phyloP scores from a whole-genome alignment of 371 early-diverging fungal species.

The Rhizopus sp. region DNA sequence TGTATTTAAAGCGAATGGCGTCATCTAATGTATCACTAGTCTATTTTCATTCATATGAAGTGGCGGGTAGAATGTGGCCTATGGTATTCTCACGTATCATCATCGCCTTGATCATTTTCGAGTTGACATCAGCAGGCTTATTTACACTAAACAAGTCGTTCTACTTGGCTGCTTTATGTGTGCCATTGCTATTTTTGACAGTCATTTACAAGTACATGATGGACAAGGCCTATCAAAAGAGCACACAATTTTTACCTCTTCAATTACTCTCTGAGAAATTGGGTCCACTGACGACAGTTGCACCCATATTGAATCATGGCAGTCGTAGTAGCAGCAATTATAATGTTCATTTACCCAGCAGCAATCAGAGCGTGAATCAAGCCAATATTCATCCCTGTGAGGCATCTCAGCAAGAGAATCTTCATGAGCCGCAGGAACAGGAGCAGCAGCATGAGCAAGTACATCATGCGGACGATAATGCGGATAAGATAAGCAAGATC shows the following conservation, averaged over 20 bases:
- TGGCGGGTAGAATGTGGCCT: conserved; percentile 78
- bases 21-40: conserved; percentile 24
- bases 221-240: conserved; percentile 55
- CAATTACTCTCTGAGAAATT: conserved; percentile 45
- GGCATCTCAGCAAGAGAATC: background rate
- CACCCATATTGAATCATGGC: background rate
- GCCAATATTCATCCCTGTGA: conserved; percentile 5
- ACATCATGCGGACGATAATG: background rate
- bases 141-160: conserved; percentile 65
- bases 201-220: conserved; percentile 58
- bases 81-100: conserved; percentile 73
- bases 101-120: conserved; percentile 74
- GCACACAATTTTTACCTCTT: conserved; percentile 55
- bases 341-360: background rate
- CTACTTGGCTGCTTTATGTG: conserved; percentile 44
- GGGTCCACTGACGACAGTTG: conserved; percentile 36
- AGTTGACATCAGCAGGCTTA: conserved; percentile 75
- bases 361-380: background rate
- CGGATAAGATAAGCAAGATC: background rate
- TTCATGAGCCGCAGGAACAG: background rate
- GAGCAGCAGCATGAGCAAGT: too few species aligned
- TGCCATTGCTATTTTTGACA: conserved; percentile 55
- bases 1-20: background rate
- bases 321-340: background rate
- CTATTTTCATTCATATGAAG: conserved; percentile 81